These are phyloP conservation scores for Candida nanaspora DNA, from an alignment of 805 yeast species.

Conservation along the genomic window DNA sequence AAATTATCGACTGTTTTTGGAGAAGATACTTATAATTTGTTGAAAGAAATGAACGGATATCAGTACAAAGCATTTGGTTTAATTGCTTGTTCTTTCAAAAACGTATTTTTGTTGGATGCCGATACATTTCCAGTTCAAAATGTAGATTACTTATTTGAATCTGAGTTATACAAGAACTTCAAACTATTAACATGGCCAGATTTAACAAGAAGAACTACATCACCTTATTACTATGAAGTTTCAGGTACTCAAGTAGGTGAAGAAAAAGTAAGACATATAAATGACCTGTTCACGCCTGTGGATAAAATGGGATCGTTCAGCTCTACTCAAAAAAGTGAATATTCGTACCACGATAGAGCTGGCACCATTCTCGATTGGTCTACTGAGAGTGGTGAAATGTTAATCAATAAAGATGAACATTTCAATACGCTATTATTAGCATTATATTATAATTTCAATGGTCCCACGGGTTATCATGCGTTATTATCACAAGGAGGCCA, in stretches of 20 bases:
- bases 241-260: conserved; percentile 23
- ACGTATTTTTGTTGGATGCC: conserved; percentile 37
- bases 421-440: conserved; percentile 50
- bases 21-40: conserved; percentile 9
- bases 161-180: conserved; percentile 36
- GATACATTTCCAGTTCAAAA: conserved; percentile 38
- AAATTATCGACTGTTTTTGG: conserved; percentile 31
- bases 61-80: conserved; percentile 37
- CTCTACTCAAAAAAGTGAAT: conserved; percentile 8
- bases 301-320: conserved; percentile 23
- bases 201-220: conserved; percentile 63
- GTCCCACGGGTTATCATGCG: conserved; percentile 52
- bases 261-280: conserved; percentile 13
- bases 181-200: conserved; percentile 73
- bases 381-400: conserved; percentile 61
- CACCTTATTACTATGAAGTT: conserved; percentile 47
- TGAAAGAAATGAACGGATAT: conserved; percentile 23
- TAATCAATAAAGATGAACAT: conserved; percentile 51
- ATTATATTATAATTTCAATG: conserved; percentile 57
- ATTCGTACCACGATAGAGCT: conserved; percentile 50
- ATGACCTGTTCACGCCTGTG: conserved; percentile 17
- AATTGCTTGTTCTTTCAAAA: conserved; percentile 37
- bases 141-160: conserved; percentile 27
- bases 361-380: conserved; percentile 62
- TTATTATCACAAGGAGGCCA: conserved; percentile 51